phyloP scores from a whole-genome alignment of 2,329 filamentous ascomycete genomes.

The Sordariomycetes sp. region DNA sequence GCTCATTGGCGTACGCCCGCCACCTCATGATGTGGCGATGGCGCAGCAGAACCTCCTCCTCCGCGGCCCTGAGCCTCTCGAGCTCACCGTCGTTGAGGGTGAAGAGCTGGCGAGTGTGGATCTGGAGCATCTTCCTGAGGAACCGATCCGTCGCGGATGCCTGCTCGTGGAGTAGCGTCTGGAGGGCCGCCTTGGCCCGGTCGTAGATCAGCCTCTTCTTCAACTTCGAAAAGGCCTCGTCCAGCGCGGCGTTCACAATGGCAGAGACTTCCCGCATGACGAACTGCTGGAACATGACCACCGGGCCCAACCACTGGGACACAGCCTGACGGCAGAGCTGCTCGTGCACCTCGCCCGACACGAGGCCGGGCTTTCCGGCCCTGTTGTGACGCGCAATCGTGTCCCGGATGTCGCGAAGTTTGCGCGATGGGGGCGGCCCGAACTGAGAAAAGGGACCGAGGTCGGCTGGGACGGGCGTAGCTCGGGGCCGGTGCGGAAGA shows the following conservation, averaged over 20 bases:
- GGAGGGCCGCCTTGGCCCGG: constrained; percentile 27
- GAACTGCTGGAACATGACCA: constrained; percentile 31
- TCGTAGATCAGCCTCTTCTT: constrained; percentile 36
- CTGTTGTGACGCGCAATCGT: constrained; percentile 40
- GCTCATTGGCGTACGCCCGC: constrained; percentile 19
- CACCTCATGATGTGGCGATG: constrained; percentile 36
- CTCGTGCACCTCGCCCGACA: constrained; percentile 46
- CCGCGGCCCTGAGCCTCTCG: constrained; percentile 27
- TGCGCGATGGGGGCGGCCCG: constrained; percentile 16
- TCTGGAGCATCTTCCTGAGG: constrained; percentile 30
- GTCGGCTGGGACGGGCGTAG: constrained; percentile 6
- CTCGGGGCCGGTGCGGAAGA: constrained; percentile 10
- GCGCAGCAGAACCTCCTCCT: constrained; percentile 29
- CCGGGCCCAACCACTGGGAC: constrained; percentile 40
- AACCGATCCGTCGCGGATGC: constrained; percentile 19
- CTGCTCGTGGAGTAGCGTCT: constrained; percentile 26
- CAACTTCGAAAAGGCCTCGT: constrained; percentile 29
- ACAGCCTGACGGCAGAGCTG: constrained; percentile 43
- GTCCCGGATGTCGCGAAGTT: constrained; percentile 34
- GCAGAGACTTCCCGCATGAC: constrained; percentile 23
- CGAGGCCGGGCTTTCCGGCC: constrained; percentile 44
- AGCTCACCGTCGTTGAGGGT: constrained; percentile 41
- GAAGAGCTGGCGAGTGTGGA: constrained; percentile 42
- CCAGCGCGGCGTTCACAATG: constrained; percentile 31
- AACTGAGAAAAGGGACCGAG: constrained; percentile 23